These are phyloP conservation scores for Globisporangium mamillatum DNA, from an alignment of 352 stramenopile species.

Conservation along the genomic window DNA sequence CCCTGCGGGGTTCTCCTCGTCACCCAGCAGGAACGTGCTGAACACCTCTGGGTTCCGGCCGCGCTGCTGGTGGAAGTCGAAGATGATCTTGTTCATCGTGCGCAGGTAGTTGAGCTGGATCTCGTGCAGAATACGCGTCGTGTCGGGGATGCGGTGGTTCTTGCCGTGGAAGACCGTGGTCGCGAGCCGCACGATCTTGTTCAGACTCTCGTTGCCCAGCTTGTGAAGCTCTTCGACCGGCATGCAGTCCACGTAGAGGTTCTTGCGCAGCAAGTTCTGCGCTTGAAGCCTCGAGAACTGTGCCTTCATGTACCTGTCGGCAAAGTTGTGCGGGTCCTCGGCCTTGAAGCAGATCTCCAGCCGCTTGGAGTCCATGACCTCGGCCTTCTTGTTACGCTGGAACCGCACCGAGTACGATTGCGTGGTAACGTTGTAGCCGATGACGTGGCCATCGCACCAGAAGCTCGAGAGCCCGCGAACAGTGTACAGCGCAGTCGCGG, in stretches of 20 bases:
- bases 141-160: constrained; percentile 64
- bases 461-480: constrained; percentile 50
- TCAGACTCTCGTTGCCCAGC: constrained; percentile 72
- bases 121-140: constrained; percentile 78
- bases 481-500: constrained; percentile 70
- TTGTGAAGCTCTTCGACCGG: constrained; percentile 80
- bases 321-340: constrained; percentile 77
- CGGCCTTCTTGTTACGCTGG: constrained; percentile 57
- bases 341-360: constrained; percentile 82
- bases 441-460: constrained; percentile 63
- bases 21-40: constrained; percentile 37
- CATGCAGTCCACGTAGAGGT: constrained; percentile 87
- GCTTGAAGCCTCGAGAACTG: constrained; percentile 55
- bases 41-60: constrained; percentile 63
- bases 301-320: constrained; percentile 64
- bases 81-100: constrained; percentile 91
- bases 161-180: constrained; percentile 70
- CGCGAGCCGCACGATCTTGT: constrained; percentile 70
- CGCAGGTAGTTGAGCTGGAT: constrained; percentile 90
- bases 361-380: constrained; percentile 44
- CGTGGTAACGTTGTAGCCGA: constrained; percentile 43
- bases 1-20: constrained; percentile 39
- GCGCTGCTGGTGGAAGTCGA: constrained; percentile 69
- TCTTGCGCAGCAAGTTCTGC: constrained; percentile 69
- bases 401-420: constrained; percentile 61